Evolutionary conservation across 371 early-diverging fungal genomes (phyloP).

Genomic region (Mucor irregularis): DNA sequence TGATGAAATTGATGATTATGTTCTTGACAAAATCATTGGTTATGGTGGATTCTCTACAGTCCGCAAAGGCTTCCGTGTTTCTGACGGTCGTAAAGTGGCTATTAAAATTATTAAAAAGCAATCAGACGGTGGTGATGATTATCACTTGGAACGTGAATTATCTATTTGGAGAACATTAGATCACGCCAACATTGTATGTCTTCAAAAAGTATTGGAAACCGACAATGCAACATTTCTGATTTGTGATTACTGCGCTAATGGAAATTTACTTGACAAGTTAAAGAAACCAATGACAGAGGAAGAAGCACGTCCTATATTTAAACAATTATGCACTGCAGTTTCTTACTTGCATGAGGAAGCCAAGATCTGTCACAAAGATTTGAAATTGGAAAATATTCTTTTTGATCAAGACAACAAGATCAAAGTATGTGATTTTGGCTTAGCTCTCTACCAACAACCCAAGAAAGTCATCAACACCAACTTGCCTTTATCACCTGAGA

Average conservation of each 20-base stretch:
- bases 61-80: constrained; percentile 51
- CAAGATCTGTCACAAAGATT: constrained; percentile 80
- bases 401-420: constrained; percentile 43
- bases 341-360: constrained; percentile 75
- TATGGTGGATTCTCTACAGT: constrained; percentile 68
- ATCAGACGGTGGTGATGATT: constrained; percentile 1
- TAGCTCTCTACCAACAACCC: constrained; percentile 56
- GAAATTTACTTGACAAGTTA: constrained; percentile 50
- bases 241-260: constrained; percentile 63
- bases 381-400: constrained; percentile 91
- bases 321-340: constrained; percentile 72
- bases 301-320: constrained; percentile 54
- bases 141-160: constrained; percentile 51
- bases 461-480: constrained; percentile 3
- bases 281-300: constrained; percentile 43
- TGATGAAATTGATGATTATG: constrained; percentile 67
- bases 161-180: constrained; percentile 64
- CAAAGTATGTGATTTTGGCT: constrained; percentile 89
- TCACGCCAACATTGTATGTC: constrained; percentile 66
- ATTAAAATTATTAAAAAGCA: constrained; percentile 49
- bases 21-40: constrained; percentile 57
- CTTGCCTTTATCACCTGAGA: constrained; percentile 16
- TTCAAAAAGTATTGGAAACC: constrained; percentile 64
- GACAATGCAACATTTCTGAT: constrained; percentile 67
- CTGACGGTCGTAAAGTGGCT: constrained; percentile 42